A percentile compares a stretch with the other conserved stretches of the same genome.
Evolutionary conservation across 1,284 basidiomycete genomes (phyloP).

Genomic region (Mycena sp.): DNA sequence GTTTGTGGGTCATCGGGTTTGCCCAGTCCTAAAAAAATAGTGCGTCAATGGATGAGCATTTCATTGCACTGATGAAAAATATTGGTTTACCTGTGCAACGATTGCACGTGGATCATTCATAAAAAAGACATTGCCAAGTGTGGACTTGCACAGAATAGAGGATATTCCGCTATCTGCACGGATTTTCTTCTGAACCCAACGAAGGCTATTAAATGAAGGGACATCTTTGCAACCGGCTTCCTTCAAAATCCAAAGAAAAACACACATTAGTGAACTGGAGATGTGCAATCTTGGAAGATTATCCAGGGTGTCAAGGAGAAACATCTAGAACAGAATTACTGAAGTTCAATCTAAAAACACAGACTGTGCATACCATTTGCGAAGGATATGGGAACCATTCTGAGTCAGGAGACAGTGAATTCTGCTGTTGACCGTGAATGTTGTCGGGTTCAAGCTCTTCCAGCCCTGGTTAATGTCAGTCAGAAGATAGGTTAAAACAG

Average conservation of each 20-base stretch:
- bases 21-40: constrained; percentile 22
- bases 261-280: constrained; percentile 34
- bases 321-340: neutral
- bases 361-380: neutral
- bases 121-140: constrained; percentile 38
- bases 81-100: constrained; percentile 31
- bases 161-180: constrained; percentile 1
- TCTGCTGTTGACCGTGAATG: neutral
- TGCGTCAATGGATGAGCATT: no score
- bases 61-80: no score
- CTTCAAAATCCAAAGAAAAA: constrained; percentile 41
- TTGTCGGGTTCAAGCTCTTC: no score
- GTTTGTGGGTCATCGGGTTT: constrained; percentile 24
- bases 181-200: constrained; percentile 35
- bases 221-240: constrained; percentile 37
- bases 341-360: neutral
- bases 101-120: constrained; percentile 14
- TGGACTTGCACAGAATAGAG: constrained; percentile 33
- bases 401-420: neutral
- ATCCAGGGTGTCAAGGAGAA: constrained; percentile 1
- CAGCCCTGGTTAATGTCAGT: no score
- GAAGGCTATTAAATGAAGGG: constrained; percentile 38
- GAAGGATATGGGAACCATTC: neutral
- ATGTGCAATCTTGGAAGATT: constrained; percentile 11
- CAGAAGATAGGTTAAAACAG: no score